phyloP scores from a whole-genome alignment of 1,139 yeast species.

The Kurtzmaniella quercitrusa region DNA sequence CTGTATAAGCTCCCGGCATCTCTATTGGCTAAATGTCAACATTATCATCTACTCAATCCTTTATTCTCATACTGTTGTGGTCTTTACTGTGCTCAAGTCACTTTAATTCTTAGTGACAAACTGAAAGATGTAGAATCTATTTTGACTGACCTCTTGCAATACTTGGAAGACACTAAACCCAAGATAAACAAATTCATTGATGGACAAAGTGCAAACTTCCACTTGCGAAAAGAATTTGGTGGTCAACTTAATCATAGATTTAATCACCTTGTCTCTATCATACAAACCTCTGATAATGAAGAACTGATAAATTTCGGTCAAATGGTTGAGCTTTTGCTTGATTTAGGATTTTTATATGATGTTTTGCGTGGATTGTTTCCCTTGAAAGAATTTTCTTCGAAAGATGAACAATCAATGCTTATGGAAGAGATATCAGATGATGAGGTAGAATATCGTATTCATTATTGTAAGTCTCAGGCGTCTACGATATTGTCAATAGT shows the following conservation, averaged over 20 bases:
- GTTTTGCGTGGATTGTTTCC: constrained; percentile 6
- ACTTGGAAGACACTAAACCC: constrained; percentile 4
- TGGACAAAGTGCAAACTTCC: constrained; percentile 1
- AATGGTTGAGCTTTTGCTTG: constrained; percentile 6
- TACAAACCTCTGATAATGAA: neutral
- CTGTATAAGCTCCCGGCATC: constrained; percentile 1
- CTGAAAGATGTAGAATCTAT: neutral
- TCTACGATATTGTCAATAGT: constrained; percentile 11
- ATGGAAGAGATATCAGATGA: constrained; percentile 2
- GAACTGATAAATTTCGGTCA: constrained; percentile 6
- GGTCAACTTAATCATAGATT: constrained; percentile 3
- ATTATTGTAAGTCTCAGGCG: constrained; percentile 16
- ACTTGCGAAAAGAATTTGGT: constrained; percentile 1
- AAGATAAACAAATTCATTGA: neutral
- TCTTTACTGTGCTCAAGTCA: constrained; percentile 4
- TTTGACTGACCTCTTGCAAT: constrained; percentile 3
- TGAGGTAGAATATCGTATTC: constrained; percentile 9
- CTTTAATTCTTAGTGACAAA: neutral
- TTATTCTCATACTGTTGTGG: constrained; percentile 7
- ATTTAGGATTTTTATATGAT: constrained; percentile 6
- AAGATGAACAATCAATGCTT: neutral
- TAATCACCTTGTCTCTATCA: constrained; percentile 3
- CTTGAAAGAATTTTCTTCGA: neutral
- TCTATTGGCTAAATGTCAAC: constrained; percentile 7
- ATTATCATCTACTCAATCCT: constrained; percentile 5